phyloP scores from a whole-genome alignment of 768 basidiomycete genomes.

The Flagelloscypha sp. region DNA sequence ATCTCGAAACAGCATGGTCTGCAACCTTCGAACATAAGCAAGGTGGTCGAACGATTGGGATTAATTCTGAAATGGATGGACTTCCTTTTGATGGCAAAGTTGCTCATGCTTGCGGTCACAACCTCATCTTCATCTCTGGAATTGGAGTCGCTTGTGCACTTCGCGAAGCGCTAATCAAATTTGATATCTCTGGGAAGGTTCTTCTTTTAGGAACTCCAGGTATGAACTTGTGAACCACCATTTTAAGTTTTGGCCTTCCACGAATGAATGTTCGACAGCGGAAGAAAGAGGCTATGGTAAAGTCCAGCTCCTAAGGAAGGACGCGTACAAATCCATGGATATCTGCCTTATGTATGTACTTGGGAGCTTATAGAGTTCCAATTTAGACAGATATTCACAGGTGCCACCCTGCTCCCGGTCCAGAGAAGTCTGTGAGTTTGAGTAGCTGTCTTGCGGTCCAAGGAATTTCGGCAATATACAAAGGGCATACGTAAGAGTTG shows the following conservation, averaged over 20 bases:
- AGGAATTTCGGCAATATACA: conserved; percentile 53
- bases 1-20: conserved; percentile 67
- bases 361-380: not conserved
- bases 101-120: conserved; percentile 77
- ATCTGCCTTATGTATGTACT: conserved; percentile 60
- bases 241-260: not conserved
- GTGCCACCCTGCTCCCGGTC: conserved; percentile 80
- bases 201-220: conserved; percentile 75
- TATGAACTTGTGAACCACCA: conserved; percentile 16
- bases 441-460: conserved; percentile 57
- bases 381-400: conserved; percentile 23
- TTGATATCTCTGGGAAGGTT: conserved; percentile 60
- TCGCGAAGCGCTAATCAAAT: conserved; percentile 52
- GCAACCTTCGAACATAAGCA: conserved; percentile 57
- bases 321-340: conserved; percentile 70
- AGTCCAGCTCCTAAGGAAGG: conserved; percentile 55
- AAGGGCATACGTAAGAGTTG: conserved; percentile 57
- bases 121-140: conserved; percentile 70
- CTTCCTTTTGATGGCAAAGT: conserved; percentile 23
- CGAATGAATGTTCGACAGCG: conserved; percentile 28
- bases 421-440: conserved; percentile 57
- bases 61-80: conserved; percentile 80
- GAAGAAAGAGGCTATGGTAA: conserved; percentile 79
- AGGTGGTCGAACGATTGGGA: conserved; percentile 63
- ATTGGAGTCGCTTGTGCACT: conserved; percentile 65